Evolutionary conservation across 192 early-diverging fungal genomes (phyloP).

Genomic region (Coemansia sp.): DNA sequence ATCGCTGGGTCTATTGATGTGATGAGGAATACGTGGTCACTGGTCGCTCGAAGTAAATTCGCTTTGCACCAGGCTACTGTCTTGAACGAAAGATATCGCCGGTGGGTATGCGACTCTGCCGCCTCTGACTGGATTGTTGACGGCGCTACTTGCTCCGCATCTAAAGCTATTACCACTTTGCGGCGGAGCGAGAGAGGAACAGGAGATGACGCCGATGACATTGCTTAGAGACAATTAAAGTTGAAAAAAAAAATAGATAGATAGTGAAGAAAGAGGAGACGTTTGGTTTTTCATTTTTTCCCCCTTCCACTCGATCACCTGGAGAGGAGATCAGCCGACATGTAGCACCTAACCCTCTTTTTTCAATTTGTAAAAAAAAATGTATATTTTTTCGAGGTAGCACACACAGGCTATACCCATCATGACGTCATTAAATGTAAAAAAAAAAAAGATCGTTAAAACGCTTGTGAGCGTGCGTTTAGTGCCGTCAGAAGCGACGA

Average conservation of each 20-base stretch:
- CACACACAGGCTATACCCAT: neutral
- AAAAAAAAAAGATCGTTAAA: conserved; percentile 3
- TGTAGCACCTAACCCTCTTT: neutral
- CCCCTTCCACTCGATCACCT: too few species aligned
- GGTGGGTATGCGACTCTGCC: neutral
- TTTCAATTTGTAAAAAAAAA: too few species aligned
- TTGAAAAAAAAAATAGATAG: neutral
- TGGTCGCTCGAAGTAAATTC: conserved; percentile 26
- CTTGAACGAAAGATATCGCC: conserved; percentile 35
- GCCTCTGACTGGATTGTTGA: neutral
- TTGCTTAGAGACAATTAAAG: neutral
- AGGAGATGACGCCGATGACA: conserved; percentile 6
- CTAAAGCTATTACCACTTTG: conserved; percentile 51
- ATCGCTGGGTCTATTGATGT: conserved; percentile 20
- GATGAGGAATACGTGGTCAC: conserved; percentile 52
- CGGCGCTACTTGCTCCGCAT: conserved; percentile 24
- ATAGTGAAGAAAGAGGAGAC: neutral
- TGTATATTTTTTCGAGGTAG: too few species aligned
- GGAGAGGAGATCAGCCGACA: neutral
- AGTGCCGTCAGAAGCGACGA: conserved; percentile 22
- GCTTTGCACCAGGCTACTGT: conserved; percentile 51
- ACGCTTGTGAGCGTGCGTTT: conserved; percentile 37
- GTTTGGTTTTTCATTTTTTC: too few species aligned
- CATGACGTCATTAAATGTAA: neutral
- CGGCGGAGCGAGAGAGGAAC: conserved; percentile 49